Conservation (phyloP, 164 flowering plant genomes). For the Nymphaea colorata region DNA sequence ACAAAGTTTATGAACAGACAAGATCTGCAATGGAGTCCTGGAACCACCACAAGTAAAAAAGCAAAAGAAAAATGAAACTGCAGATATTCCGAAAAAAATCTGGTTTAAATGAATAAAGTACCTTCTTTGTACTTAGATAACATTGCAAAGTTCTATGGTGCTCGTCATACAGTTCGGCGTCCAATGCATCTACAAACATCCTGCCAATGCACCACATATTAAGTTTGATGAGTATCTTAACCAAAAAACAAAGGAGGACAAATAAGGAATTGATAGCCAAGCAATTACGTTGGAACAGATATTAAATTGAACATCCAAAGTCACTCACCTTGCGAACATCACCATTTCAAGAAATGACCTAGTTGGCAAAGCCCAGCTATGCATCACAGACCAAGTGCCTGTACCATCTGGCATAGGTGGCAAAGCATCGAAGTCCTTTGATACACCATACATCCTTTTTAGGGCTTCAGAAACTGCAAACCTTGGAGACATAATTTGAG, state of each 20-base stretch:
- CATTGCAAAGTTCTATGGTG: conserved; percentile 68
- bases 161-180: conserved; percentile 62
- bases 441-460: conserved; percentile 67
- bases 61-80: not conserved
- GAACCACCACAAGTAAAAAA: not conserved
- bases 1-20: too few species aligned
- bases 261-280: not conserved
- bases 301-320: too few species aligned
- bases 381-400: conserved; percentile 86
- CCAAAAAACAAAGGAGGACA: not conserved
- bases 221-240: too few species aligned
- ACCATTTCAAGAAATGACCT: conserved; percentile 85
- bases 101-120: conserved; percentile 10
- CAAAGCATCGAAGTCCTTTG: conserved; percentile 35
- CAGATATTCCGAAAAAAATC: not conserved
- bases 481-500: conserved; percentile 23
- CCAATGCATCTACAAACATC: conserved; percentile 94
- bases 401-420: conserved; percentile 91
- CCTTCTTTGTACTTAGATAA: conserved; percentile 68
- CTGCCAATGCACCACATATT: conserved; percentile 22
- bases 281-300: too few species aligned
- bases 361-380: conserved; percentile 90
- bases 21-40: not conserved
- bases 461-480: conserved; percentile 68
- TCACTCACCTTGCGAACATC: conserved; percentile 82